A percentile compares a stretch with the other conserved stretches of the same genome.
Conservation (phyloP, 2,329 filamentous ascomycete species). For the Fusarium agapanthi region DNA sequence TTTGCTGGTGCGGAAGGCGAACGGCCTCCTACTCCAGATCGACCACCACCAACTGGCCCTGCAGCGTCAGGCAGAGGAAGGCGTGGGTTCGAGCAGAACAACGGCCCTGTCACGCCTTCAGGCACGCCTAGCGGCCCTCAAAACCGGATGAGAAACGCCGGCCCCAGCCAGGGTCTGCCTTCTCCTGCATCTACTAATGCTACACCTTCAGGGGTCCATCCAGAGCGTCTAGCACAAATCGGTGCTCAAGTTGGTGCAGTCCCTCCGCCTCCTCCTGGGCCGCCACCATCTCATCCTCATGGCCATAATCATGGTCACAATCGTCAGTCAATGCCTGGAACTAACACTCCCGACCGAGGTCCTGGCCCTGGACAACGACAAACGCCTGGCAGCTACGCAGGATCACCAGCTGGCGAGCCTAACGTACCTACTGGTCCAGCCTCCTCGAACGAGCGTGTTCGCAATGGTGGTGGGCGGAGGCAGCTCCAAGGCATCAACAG, state of each 20-base stretch:
- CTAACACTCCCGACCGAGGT: conserved; percentile 46
- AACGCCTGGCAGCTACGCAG: conserved; percentile 34
- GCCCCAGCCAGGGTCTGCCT: conserved; percentile 35
- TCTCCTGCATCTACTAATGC: conserved; percentile 39
- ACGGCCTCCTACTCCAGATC: conserved; percentile 58
- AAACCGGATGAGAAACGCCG: conserved; percentile 55
- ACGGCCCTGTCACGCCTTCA: conserved; percentile 44
- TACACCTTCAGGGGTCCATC: conserved; percentile 54
- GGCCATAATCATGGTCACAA: conserved; percentile 35
- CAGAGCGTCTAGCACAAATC: conserved; percentile 61
- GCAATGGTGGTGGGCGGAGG: conserved; percentile 55
- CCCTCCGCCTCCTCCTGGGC: conserved; percentile 47
- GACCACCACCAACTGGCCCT: conserved; percentile 62
- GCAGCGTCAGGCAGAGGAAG: conserved; percentile 59
- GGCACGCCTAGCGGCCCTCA: conserved; percentile 44
- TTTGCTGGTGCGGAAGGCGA: conserved; percentile 52
- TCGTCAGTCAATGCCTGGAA: conserved; percentile 45
- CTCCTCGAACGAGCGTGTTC: conserved; percentile 48
- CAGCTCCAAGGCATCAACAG: conserved; percentile 69
- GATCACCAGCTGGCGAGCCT: conserved; percentile 39
- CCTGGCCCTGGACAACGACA: conserved; percentile 37
- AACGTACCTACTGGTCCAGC: conserved; percentile 49
- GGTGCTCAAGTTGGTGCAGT: conserved; percentile 41
- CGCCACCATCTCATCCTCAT: conserved; percentile 39
- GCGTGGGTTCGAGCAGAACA: conserved; percentile 53